phyloP scores from a whole-genome alignment of 1,139 yeast genomes.

The Scheffersomyces parashehatae region DNA sequence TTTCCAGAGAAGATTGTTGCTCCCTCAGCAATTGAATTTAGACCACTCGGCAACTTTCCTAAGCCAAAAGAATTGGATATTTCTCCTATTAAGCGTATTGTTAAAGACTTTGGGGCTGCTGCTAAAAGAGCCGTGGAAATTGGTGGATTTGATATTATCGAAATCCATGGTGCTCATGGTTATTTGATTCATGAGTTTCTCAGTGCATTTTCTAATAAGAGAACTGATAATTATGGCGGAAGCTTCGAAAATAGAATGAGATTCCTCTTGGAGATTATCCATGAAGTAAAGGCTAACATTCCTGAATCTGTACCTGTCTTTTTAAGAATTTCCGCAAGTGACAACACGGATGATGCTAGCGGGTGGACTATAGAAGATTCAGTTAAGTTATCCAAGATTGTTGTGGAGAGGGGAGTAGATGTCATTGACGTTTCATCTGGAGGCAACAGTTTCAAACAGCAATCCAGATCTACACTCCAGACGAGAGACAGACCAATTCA shows the following conservation, averaged over 20 bases:
- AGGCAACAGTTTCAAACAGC: constrained; percentile 42
- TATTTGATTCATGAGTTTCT: constrained; percentile 16
- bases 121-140: constrained; percentile 15
- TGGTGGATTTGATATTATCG: constrained; percentile 17
- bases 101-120: constrained; percentile 34
- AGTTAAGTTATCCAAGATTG: constrained; percentile 36
- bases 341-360: constrained; percentile 33
- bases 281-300: constrained; percentile 29
- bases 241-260: constrained; percentile 16
- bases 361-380: constrained; percentile 54
- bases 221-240: constrained; percentile 21
- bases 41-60: constrained; percentile 29
- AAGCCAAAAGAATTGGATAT: constrained; percentile 33
- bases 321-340: constrained; percentile 46
- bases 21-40: constrained; percentile 44
- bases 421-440: constrained; percentile 57
- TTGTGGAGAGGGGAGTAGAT: constrained; percentile 49
- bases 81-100: constrained; percentile 34
- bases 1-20: constrained; percentile 46
- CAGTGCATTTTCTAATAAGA: constrained; percentile 11
- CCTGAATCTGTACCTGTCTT: constrained; percentile 40
- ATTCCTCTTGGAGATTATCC: constrained; percentile 18
- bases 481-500: constrained; percentile 15
- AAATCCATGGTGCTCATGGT: constrained; percentile 19
- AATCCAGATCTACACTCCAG: constrained; percentile 14